Evolutionary conservation across 2,329 filamentous ascomycete species (phyloP), one percentile per base, ranked within the genome.

Genomic region (Cercospora canescens): DNA sequence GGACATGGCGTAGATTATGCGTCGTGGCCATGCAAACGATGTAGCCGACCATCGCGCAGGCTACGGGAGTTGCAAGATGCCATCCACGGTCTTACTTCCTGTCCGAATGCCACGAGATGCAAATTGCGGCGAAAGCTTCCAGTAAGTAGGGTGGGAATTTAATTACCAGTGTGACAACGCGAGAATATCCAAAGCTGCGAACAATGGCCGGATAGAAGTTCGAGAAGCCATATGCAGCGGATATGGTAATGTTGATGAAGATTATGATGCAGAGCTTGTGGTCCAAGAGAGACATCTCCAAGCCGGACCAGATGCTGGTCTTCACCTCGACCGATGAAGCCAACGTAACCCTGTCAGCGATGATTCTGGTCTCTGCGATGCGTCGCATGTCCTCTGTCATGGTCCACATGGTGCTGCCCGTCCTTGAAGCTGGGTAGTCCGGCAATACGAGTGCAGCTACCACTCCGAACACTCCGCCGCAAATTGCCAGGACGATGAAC

Each of bases 131-230:
- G 1, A 85, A 74, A 69, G 86, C 87, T 0, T 83, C 87, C 0
- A 77, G 83, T 66, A 84, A 84, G 86, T 86, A 89, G 0, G 86
- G 84, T 0, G 85, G 65, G 2, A 81, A 85, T 1, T 86, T 88
- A n/a, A 88, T 79, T 62, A 86, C 82, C 0, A 89, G 78, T 0
- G 87, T 88, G 14, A 80, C 77, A 54, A 87, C 84, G 26, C 77
- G 82, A 7, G 81, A 79, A 73, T 87, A 90, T 0, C 86, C 86
- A 0, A 90, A 81, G 0, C 86, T 88, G 50, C 86, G 81, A 1
- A 89, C 85, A 45, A 90, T 88, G 0, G 83, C 86, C 0, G 88
- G 88, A 76, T 90, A 89, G 78, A 89, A 89, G 73, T 89, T 89
- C 54, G 88, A 86, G 71, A 89, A 88, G 1, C 84, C 85, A 71